Conservation (phyloP, 345 rosid genomes). For the Linum lewisii region DNA sequence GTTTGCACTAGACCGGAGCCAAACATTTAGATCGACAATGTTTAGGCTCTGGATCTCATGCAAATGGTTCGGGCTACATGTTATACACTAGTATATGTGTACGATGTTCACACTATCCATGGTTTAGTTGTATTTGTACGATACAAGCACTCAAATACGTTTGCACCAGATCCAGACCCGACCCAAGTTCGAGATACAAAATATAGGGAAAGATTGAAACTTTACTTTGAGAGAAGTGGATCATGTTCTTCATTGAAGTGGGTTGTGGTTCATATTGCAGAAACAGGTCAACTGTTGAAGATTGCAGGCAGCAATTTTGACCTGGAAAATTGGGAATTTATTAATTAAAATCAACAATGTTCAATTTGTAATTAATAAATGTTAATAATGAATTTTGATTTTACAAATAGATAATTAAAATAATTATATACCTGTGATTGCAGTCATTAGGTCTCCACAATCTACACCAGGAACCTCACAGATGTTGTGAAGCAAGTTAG, state of each 20-base stretch:
- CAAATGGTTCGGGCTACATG: too few relatives aligned
- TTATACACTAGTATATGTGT: too few relatives aligned
- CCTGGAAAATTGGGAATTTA: conserved; percentile 14
- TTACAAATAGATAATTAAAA: background rate
- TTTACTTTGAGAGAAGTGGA: conserved; percentile 55
- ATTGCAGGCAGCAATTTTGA: conserved; percentile 48
- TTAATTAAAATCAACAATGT: too few relatives aligned
- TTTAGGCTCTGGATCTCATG: too few relatives aligned
- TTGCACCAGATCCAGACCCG: too few relatives aligned
- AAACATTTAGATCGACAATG: too few relatives aligned
- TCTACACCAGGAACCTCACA: conserved; percentile 32
- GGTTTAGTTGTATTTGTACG: too few relatives aligned
- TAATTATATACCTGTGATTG: conserved; percentile 34
- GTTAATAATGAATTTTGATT: too few relatives aligned
- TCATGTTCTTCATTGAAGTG: conserved; percentile 43
- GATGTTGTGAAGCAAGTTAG: conserved; percentile 23
- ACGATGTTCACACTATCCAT: too few relatives aligned
- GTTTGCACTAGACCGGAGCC: too few relatives aligned
- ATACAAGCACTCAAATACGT: too few relatives aligned
- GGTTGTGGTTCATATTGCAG: conserved; percentile 47
- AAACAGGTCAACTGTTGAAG: conserved; percentile 25
- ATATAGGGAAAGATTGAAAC: background rate
- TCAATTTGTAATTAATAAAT: background rate
- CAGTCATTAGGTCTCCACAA: conserved; percentile 34
- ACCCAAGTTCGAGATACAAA: too few relatives aligned